Evolutionary conservation across 2,329 filamentous ascomycete species (phyloP).

Genomic region (Uncinocarpus reesii): DNA sequence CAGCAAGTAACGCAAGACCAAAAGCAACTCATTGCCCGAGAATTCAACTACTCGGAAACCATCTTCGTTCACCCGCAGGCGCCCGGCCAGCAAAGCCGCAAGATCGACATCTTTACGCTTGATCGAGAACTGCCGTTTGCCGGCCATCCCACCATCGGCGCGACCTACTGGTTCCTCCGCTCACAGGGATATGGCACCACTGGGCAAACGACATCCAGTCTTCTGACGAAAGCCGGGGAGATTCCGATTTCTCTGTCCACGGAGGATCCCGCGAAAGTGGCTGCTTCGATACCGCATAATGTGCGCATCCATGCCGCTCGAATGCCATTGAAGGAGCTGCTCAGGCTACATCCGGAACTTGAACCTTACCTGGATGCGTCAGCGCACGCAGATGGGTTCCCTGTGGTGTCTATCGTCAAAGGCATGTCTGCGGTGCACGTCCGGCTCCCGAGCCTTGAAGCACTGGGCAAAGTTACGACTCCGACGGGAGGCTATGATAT

Average conservation of each 20-base stretch:
- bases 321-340: slow-evolving; percentile 22
- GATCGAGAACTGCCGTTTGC: slow-evolving; percentile 50
- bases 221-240: slow-evolving; percentile 35
- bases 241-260: slow-evolving; percentile 33
- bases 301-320: slow-evolving; percentile 49
- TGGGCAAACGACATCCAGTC: slow-evolving; percentile 14
- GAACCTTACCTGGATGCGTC: slow-evolving; percentile 18
- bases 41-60: slow-evolving; percentile 57
- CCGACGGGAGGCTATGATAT: slow-evolving; percentile 17
- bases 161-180: slow-evolving; percentile 40
- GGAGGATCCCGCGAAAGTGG: slow-evolving; percentile 37
- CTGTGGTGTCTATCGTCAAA: slow-evolving; percentile 55
- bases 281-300: slow-evolving; percentile 57
- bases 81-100: slow-evolving; percentile 39
- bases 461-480: slow-evolving; percentile 38
- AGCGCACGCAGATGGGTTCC: slow-evolving; percentile 28
- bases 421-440: slow-evolving; percentile 50
- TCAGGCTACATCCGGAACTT: slow-evolving; percentile 21
- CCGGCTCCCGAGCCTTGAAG: slow-evolving; percentile 47
- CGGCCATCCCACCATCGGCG: slow-evolving; percentile 53
- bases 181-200: slow-evolving; percentile 8
- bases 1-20: slow-evolving; percentile 40
- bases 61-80: slow-evolving; percentile 48
- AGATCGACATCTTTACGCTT: slow-evolving; percentile 52
- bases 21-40: slow-evolving; percentile 50